Conservation (phyloP, 2,329 filamentous ascomycete genomes). For the Sphaerulina populicola region DNA sequence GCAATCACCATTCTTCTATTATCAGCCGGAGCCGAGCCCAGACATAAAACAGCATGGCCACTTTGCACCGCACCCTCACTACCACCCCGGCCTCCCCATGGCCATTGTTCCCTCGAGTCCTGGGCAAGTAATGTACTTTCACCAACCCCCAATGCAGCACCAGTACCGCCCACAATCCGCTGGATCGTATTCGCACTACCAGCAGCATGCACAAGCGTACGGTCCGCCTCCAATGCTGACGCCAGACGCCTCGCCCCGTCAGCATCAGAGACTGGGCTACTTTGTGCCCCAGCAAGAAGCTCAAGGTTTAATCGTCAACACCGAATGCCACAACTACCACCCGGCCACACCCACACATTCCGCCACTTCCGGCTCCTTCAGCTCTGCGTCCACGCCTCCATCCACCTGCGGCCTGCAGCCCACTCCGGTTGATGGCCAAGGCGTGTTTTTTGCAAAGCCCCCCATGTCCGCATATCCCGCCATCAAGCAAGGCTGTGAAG, state of each 20-base stretch:
- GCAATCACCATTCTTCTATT: constrained; percentile 78
- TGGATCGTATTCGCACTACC: constrained; percentile 29
- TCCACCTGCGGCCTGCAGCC: constrained; percentile 67
- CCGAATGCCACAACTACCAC: constrained; percentile 63
- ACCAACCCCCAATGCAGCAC: constrained; percentile 46
- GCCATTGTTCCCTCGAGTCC: constrained; percentile 40
- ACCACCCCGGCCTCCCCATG: constrained; percentile 42
- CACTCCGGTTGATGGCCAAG: constrained; percentile 70
- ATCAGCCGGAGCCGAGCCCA: constrained; percentile 65
- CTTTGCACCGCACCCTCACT: constrained; percentile 52
- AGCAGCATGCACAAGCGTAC: constrained; percentile 44
- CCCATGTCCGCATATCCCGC: constrained; percentile 47
- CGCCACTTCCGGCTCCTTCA: constrained; percentile 68
- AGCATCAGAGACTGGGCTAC: constrained; percentile 68
- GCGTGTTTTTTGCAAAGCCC: constrained; percentile 26
- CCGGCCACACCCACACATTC: constrained; percentile 84
- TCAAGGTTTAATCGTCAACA: constrained; percentile 52
- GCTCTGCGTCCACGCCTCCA: constrained; percentile 74
- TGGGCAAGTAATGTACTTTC: constrained; percentile 45
- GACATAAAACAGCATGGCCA: constrained; percentile 67
- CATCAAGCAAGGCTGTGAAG: constrained; percentile 63
- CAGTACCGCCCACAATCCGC: constrained; percentile 31
- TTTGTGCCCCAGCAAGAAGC: constrained; percentile 47
- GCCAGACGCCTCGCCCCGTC: constrained; percentile 65
- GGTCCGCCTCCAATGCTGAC: constrained; percentile 59